Evolutionary conservation across 129 eudicot species (phyloP), one percentile per base, ranked within the genome.

Genomic region (Flaveria bidentis): DNA sequence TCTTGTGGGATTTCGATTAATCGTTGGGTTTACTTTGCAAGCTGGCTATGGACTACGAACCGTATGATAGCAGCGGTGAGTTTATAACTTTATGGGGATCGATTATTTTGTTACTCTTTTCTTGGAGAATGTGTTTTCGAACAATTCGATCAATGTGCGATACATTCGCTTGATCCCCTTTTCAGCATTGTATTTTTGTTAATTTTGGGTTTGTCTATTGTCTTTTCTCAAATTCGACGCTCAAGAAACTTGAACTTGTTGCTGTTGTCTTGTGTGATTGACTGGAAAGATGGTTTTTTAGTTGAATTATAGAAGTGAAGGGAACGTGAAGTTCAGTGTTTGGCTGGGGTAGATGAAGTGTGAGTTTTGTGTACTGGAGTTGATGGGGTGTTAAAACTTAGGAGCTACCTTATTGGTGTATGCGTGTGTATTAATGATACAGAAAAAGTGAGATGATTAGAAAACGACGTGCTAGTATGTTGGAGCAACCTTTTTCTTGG

Each of bases 31-130:
- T 22, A 9, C 46, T 56, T 80, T 72, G 18, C 81, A 79, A 85
- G 75, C 90, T 85, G 92, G 96, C 85, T 75, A 92, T 92, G 97
- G 96, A 89, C 56, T 92, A 91, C 86, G 90, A 80, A 63, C 85
- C 88, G 10, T 87, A 44, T 69, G 97, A 89, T 71, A 89, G 96
- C 82, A 89, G 97, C 56, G 97, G 97, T 92, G 80, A 89, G 88
- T 69, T 71, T n/a, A 13, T 71, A 16, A 13, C 66, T 69, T 22
- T 77, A 1, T 67, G 22, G 30, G 46, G 45, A 49, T 53, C 16
- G 49, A 9, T 51, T 6, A 22, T 45, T 11, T 44, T 20, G 17
- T 44, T 20, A 20, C 66, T 46, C 25, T 33, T 20, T 20, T 76
- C 10, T 11, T 51, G 22, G 69, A 49, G 69, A 78, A 68, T 71